A percentile compares a stretch with the other conserved stretches of the same genome.
phyloP scores from a whole-genome alignment of 2,329 filamentous ascomycete genomes.

The Cryphonectria japonica region DNA sequence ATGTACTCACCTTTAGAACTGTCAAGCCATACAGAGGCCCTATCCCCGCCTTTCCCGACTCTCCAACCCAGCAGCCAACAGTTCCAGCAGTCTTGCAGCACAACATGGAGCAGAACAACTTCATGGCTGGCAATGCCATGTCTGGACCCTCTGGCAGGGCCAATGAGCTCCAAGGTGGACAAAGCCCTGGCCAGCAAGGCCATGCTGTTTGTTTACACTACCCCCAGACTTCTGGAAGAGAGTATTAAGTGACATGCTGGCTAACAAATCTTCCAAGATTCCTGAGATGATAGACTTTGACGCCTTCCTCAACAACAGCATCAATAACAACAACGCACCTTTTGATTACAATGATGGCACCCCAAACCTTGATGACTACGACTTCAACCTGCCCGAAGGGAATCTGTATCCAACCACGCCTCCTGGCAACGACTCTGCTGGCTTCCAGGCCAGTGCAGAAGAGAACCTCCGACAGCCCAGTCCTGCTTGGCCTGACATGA shows the following conservation, averaged over 20 bases:
- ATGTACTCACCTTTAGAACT: background rate
- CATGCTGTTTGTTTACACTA: background rate
- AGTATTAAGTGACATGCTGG: background rate
- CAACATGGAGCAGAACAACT: background rate
- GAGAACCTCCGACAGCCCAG: background rate
- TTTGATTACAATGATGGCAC: background rate
- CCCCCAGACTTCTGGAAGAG: background rate
- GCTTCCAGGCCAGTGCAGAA: background rate
- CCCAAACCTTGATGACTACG: background rate
- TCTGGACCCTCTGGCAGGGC: background rate
- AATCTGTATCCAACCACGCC: background rate
- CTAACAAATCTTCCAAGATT: background rate
- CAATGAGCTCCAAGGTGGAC: background rate
- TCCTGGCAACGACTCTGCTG: background rate
- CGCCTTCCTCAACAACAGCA: background rate
- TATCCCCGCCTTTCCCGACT: constrained; percentile 13
- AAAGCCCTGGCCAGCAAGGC: background rate
- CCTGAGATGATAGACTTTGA: background rate
- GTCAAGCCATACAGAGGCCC: constrained; percentile 20
- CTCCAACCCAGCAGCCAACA: constrained; percentile 6
- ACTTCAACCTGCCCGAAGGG: background rate
- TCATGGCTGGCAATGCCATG: background rate
- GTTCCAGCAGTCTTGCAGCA: background rate
- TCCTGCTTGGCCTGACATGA: background rate
- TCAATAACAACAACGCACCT: background rate